Conservation (phyloP, 495 filamentous ascomycete genomes). For the Neurospora sp. region DNA sequence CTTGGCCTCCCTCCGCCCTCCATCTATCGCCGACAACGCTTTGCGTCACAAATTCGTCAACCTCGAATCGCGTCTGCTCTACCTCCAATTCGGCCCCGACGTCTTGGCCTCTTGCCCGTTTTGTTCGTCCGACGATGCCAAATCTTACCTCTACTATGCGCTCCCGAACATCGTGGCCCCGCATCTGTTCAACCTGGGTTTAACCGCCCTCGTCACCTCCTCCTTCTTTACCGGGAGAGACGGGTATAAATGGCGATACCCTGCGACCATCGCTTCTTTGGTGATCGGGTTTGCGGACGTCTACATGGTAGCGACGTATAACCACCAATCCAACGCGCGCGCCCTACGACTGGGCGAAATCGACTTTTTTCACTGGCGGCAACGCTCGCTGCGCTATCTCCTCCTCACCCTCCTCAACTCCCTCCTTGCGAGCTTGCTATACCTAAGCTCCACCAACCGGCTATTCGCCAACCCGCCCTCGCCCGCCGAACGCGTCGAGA, state of each 20-base stretch:
- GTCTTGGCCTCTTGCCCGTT: constrained; percentile 65
- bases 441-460: constrained; percentile 67
- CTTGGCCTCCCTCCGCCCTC: constrained; percentile 52
- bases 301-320: constrained; percentile 48
- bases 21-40: constrained; percentile 51
- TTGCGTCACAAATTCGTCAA: constrained; percentile 59
- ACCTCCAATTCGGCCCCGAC: constrained; percentile 70
- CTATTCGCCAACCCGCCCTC: constrained; percentile 34
- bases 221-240: constrained; percentile 41
- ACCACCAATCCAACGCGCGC: constrained; percentile 47
- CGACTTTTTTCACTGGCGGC: constrained; percentile 58
- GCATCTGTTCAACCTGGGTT: constrained; percentile 64
- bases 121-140: constrained; percentile 64
- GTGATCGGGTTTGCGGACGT: constrained; percentile 52
- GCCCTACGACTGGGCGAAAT: constrained; percentile 49
- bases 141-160: constrained; percentile 70
- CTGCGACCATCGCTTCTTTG: constrained; percentile 54
- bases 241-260: constrained; percentile 56
- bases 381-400: constrained; percentile 48
- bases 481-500: constrained; percentile 40
- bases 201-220: constrained; percentile 58
- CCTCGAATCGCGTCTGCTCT: constrained; percentile 64
- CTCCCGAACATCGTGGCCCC: constrained; percentile 63
- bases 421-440: constrained; percentile 52
- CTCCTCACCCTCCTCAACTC: constrained; percentile 52